A percentile compares a stretch with the other conserved stretches of the same genome.
Evolutionary conservation across 2,329 filamentous ascomycete species (phyloP).

Genomic region (Alternaria burnsii): DNA sequence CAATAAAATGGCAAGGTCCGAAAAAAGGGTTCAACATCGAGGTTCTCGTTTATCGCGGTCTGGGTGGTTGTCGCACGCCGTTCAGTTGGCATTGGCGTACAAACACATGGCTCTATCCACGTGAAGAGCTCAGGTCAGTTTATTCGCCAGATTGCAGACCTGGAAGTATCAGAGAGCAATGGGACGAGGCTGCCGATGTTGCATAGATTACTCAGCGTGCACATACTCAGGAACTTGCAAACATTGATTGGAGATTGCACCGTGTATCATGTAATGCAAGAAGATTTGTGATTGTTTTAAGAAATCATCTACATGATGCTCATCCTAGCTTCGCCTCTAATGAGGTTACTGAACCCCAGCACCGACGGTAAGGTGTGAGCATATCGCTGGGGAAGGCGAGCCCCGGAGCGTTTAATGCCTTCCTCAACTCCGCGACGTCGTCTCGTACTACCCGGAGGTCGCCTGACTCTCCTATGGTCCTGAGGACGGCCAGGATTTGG

Average conservation of each 20-base stretch:
- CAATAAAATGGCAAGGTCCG: conserved; percentile 22
- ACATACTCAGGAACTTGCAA: no score
- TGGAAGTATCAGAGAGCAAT: conserved; percentile 27
- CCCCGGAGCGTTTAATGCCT: not conserved
- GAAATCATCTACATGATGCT: not conserved
- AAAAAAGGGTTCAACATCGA: conserved; percentile 22
- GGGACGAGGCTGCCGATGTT: conserved; percentile 23
- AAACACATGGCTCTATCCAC: not conserved
- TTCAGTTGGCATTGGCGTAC: conserved; percentile 26
- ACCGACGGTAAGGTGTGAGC: not conserved
- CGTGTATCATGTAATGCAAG: not conserved
- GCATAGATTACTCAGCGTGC: not conserved
- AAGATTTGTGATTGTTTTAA: not conserved
- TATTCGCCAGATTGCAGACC: conserved; percentile 16
- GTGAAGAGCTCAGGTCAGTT: conserved; percentile 12
- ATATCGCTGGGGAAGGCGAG: not conserved
- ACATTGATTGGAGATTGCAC: not conserved
- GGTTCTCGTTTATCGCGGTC: conserved; percentile 18
- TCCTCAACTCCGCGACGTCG: not conserved
- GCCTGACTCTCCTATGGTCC: not conserved
- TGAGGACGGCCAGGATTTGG: accelerated
- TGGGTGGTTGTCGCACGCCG: conserved; percentile 32
- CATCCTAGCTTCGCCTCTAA: not conserved
- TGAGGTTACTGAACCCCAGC: not conserved
- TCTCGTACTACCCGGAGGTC: not conserved